These are phyloP conservation scores for Notholithocarpus densiflorus DNA, from an alignment of 306 rosid genomes.

Conservation along the genomic window DNA sequence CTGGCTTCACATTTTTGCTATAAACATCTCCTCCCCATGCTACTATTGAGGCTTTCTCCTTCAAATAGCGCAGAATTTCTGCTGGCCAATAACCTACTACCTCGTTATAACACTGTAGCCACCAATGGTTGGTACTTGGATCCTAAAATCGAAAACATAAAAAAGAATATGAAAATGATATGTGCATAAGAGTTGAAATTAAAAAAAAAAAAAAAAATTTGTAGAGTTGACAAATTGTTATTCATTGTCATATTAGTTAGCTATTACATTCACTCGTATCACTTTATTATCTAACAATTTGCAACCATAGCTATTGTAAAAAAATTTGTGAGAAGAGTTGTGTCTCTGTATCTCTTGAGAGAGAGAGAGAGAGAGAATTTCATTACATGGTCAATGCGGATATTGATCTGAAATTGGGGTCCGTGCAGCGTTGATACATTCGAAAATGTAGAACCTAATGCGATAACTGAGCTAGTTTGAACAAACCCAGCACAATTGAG, in stretches of 20 bases:
- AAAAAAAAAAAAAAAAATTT: too few species aligned
- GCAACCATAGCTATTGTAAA: too few species aligned
- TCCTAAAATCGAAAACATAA: constrained; percentile 27
- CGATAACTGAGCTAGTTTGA: constrained; percentile 33
- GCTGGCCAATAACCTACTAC: constrained; percentile 54
- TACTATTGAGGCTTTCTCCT: constrained; percentile 34
- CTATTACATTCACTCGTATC: too few species aligned
- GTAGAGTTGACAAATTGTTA: too few species aligned
- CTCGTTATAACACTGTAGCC: constrained; percentile 28
- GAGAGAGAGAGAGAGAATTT: too few species aligned
- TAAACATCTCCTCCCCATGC: too few species aligned
- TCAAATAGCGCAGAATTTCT: constrained; percentile 14
- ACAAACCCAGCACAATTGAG: constrained; percentile 32
- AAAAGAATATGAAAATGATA: not conserved
- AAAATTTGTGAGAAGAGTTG: too few species aligned
- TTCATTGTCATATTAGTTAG: too few species aligned
- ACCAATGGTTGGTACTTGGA: constrained; percentile 44
- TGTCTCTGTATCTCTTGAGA: too few species aligned
- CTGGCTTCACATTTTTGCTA: constrained; percentile 24
- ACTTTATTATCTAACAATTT: too few species aligned
- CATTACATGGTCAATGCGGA: constrained; percentile 48
- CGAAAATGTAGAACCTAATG: constrained; percentile 36
- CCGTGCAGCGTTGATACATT: constrained; percentile 26
- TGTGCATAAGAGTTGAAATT: too few species aligned
- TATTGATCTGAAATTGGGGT: constrained; percentile 26